Base-by-base conservation (phyloP, 306 rosid genomes). In the Dalbergia cultrata region DNA sequence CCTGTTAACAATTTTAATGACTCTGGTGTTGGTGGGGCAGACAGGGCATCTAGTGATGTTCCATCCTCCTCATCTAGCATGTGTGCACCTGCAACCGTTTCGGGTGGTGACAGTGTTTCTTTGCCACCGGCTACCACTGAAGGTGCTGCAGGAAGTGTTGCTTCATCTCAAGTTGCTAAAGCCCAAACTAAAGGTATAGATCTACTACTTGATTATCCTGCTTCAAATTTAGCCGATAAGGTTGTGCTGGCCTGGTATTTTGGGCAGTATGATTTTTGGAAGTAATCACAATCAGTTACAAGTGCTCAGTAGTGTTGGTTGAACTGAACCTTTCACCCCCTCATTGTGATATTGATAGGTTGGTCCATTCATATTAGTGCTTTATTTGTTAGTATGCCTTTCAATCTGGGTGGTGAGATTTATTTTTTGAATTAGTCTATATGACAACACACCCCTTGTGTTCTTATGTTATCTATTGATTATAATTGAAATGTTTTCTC, bases 161-260 rank as follows among this genome's bases (percentile, higher is more conserved):
- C 90, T 34, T 56, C 90, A 70, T 89, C 95, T 13, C 31, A 80
- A 79, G 90, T 56, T 79, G 52, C 93, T 56, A 91, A 93, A 88
- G 88, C 67, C 61, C 97, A 88, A 57, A 84, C 94, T 44, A 96
- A 93, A 89, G 99, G 99, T 96, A 81, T 71, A 63, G 34, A 58
- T 60, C 74, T 75, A 50, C 21, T 68, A 61, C 60, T 78, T 45
- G 58, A 17, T 68, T 68, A 41, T 56, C 54, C 72, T 43, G n/a
- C 68, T 75, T 76, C 71, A 67, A 26, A 70, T 41, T 62, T 65
- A 26, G 74, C 81, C 75, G 41, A 3, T 59, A 26, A 69, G 18
- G 50, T 82, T 67, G 62, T 52, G 56, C 35, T 31, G 52, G 26
- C 22, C 33, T 17, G 74, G 66, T 75, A 3, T 57, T 49, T 60